phyloP scores from a whole-genome alignment of 768 basidiomycete genomes.

The Lactarius sanguifluus region DNA sequence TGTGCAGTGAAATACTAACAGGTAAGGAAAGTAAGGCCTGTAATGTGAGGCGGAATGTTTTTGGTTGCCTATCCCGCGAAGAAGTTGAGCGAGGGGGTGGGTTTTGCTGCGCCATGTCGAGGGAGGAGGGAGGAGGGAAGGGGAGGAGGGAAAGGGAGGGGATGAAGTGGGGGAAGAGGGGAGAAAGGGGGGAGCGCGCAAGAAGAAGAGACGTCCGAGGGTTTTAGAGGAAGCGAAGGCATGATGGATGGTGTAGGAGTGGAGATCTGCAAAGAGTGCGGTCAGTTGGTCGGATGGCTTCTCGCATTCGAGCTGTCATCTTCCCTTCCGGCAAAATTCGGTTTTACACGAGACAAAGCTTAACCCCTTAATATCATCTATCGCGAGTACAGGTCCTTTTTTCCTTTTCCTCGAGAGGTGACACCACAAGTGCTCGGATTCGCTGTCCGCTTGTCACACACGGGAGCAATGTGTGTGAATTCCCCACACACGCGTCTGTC shows the following conservation, averaged over 20 bases:
- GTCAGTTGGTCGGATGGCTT: slow-evolving; percentile 1
- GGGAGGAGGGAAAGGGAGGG: neutral
- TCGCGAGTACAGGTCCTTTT: neutral
- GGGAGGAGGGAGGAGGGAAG: neutral
- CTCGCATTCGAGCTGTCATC: slow-evolving; percentile 18
- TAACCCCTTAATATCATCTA: slow-evolving; percentile 2
- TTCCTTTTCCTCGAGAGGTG: neutral
- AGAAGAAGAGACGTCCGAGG: neutral
- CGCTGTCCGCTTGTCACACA: neutral
- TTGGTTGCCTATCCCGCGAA: slow-evolving; percentile 33
- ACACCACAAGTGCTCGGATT: slow-evolving; percentile 7
- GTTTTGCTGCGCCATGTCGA: slow-evolving; percentile 20
- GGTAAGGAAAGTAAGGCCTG: slow-evolving; percentile 42
- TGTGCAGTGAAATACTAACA: slow-evolving; percentile 34
- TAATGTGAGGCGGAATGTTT: slow-evolving; percentile 37
- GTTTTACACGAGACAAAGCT: neutral
- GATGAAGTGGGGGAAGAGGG: neutral
- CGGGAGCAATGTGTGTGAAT: slow-evolving; percentile 4
- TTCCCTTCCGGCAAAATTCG: slow-evolving; percentile 6
- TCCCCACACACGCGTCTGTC: neutral
- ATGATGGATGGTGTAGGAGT: neutral
- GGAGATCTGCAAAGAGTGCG: slow-evolving; percentile 18
- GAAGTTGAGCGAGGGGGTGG: slow-evolving; percentile 10
- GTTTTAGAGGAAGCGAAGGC: slow-evolving; percentile 22
- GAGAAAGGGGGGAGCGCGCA: neutral